These are phyloP conservation scores for Curvularia verruculosa DNA, from an alignment of 2,329 filamentous ascomycete genomes.

Conservation along the genomic window DNA sequence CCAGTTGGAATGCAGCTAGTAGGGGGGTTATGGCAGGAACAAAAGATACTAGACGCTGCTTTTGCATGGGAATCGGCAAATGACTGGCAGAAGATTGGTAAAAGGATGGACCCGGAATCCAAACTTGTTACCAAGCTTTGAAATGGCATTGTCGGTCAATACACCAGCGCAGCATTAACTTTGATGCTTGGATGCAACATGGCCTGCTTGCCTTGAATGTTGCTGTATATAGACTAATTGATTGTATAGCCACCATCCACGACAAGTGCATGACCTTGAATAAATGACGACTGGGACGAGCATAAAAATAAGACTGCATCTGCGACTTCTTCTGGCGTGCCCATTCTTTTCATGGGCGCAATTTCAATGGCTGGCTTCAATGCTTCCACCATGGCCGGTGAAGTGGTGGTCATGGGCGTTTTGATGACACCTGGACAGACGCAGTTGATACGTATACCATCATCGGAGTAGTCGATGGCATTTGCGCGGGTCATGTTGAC, in stretches of 20 bases:
- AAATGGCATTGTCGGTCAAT: not conserved
- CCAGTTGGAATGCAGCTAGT: constrained; percentile 52
- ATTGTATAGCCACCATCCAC: constrained; percentile 54
- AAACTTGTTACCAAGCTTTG: constrained; percentile 24
- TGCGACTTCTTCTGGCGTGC: constrained; percentile 59
- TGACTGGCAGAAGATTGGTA: constrained; percentile 31
- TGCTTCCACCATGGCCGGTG: constrained; percentile 39
- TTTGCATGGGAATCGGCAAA: constrained; percentile 39
- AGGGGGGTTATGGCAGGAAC: constrained; percentile 47
- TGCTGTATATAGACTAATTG: constrained; percentile 19
- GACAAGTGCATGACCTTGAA: constrained; percentile 57
- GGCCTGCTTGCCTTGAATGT: not conserved
- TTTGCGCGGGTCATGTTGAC: constrained; percentile 64
- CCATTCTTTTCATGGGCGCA: constrained; percentile 58
- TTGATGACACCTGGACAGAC: constrained; percentile 61
- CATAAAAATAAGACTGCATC: constrained; percentile 60
- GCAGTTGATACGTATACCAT: constrained; percentile 63
- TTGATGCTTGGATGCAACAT: not conserved
- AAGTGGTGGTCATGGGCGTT: constrained; percentile 48
- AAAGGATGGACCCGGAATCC: not conserved
- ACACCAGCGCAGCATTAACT: not conserved
- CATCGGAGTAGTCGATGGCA: constrained; percentile 61
- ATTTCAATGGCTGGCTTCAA: constrained; percentile 49
- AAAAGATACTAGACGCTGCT: constrained; percentile 36
- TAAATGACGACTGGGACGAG: constrained; percentile 60